Evolutionary conservation across 768 basidiomycete species (phyloP), one percentile per base, ranked within the genome.

Genomic region (Hygrophorus pudorinus): DNA sequence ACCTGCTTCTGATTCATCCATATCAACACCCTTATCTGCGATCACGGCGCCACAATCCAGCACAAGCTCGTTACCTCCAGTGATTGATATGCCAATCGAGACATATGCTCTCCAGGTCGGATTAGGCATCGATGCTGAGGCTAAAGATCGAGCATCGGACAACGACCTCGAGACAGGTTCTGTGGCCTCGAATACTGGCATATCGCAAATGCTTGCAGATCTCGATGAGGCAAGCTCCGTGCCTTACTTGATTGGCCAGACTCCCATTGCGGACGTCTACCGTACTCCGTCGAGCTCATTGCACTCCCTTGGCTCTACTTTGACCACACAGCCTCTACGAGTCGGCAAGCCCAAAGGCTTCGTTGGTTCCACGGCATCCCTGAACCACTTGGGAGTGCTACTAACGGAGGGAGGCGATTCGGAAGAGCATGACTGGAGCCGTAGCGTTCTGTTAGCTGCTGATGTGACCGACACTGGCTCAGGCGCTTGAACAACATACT

Each of bases 391-490:
- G 31, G 72, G 71, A 14, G 53, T 75, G 38, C 56, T 70, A 31
- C 64, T 67, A 42, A 66, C 73, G 47, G 71, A 72, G 17, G 64
- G 66, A 41, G 66, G 73, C 48, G 71, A 72, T 20, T 63, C 64
- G 31, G 61, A 67, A 33, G 68, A 67, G 47, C 80, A 76, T 39
- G 76, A 85, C 55, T 89, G 86, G 85, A 80, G 81, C 37, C 66
- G 71, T 54, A 82, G 79, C 51, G 85, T 88, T 39, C 58, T 88
- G 46, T 59, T 78, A 60, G 82, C 81, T n/a, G 82, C 81, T 45
- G 78, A 80, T 54, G 56, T 65, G 40, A 67, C 24, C 7, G 24
- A 24, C 24, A 24, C 24, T 3, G 24, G 24, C 7, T 24, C 24
- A 24, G 7, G 24, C 24, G 24, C 4, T 24, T 24, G 7, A 24